A percentile compares a stretch with the other conserved stretches of the same genome.
These are phyloP conservation scores for Calonectria ilicicola DNA, from an alignment of 2,329 filamentous ascomycete genomes.

Conservation along the genomic window DNA sequence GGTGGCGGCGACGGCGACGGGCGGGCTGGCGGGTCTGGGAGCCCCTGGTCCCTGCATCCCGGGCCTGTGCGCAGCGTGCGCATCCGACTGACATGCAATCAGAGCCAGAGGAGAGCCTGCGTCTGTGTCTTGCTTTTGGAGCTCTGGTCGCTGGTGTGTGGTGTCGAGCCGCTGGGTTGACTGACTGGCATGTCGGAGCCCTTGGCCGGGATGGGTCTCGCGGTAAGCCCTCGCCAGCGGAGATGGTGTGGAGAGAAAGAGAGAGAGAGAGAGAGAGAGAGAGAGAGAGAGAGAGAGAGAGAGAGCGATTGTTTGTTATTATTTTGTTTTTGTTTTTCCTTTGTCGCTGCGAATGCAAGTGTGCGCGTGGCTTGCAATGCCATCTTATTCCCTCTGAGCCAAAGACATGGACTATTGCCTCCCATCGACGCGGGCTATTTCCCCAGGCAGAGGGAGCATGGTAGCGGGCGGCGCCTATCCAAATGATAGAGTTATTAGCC, in stretches of 20 bases:
- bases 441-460: neutral
- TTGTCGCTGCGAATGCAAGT: no score
- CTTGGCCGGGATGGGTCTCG: neutral
- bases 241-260: neutral
- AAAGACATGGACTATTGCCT: no score
- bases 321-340: no score
- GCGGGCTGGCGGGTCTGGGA: conserved; percentile 1
- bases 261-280: no score
- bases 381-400: no score
- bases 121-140: neutral
- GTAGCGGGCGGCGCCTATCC: neutral
- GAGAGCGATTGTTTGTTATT: no score
- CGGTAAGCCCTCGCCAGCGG: neutral
- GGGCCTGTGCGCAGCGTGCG: conserved; percentile 3
- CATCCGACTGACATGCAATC: neutral
- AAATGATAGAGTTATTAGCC: conserved; percentile 5
- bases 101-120: neutral
- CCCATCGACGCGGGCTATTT: no score
- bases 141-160: no score
- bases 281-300: no score
- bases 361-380: no score
- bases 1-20: conserved; percentile 5
- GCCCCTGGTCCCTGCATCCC: conserved; percentile 18
- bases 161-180: neutral
- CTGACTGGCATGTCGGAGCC: conserved; percentile 30